Conservation (phyloP, 305 asterid species). For the Caryopteris hybrid region DNA sequence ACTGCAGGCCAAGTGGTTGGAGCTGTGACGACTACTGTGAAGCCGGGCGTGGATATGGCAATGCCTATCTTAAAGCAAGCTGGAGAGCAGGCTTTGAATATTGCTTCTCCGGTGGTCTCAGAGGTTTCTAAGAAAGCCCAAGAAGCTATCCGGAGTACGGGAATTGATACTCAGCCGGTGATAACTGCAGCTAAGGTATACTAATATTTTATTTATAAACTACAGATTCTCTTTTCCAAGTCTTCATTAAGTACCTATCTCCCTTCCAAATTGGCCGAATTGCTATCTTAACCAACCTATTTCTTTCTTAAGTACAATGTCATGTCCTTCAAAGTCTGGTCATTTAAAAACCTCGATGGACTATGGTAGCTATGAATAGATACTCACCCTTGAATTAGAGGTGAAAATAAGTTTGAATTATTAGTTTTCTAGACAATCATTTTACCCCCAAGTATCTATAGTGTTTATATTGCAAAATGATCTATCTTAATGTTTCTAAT, state of each 20-base stretch:
- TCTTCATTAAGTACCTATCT: neutral
- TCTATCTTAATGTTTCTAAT: too few relatives aligned
- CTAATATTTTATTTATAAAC: neutral
- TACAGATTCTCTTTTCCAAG: neutral
- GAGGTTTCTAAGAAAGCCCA: slow-evolving; percentile 89
- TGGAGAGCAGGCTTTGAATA: slow-evolving; percentile 65
- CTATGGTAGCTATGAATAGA: too few relatives aligned
- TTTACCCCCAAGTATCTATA: too few relatives aligned
- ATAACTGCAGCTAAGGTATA: slow-evolving; percentile 70
- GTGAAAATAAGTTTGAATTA: neutral
- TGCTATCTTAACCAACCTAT: neutral
- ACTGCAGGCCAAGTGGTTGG: slow-evolving; percentile 55
- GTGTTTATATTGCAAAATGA: too few relatives aligned
- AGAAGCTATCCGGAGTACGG: slow-evolving; percentile 82
- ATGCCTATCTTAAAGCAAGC: slow-evolving; percentile 72
- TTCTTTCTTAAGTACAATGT: neutral
- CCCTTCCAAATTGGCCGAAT: neutral
- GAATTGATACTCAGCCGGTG: slow-evolving; percentile 73
- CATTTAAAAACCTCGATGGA: neutral
- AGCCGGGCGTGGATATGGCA: slow-evolving; percentile 71
- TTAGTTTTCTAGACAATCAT: neutral
- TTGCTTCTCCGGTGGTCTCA: slow-evolving; percentile 79
- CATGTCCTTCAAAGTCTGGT: neutral
- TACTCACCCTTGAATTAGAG: neutral
- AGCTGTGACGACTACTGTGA: slow-evolving; percentile 54